A percentile compares a stretch with the other conserved stretches of the same genome.
Conservation (phyloP, 208 protist species). For the Leishmania braziliensis region DNA sequence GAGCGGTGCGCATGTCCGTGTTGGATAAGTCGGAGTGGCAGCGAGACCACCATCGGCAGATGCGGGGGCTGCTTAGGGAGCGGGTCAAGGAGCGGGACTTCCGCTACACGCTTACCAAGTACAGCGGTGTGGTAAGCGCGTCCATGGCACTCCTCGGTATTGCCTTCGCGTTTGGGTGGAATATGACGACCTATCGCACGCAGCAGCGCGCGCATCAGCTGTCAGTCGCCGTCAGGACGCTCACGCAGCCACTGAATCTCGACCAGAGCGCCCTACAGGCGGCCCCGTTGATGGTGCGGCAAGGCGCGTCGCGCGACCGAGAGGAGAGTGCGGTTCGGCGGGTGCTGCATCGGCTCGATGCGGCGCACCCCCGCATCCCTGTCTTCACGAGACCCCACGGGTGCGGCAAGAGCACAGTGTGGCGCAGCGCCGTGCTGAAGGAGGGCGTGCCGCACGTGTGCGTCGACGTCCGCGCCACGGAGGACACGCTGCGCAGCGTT, state of each 20-base stretch:
- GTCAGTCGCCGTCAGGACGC: conserved; percentile 47
- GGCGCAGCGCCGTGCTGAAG: conserved; percentile 55
- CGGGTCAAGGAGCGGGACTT: conserved; percentile 72
- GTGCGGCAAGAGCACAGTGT: conserved; percentile 71
- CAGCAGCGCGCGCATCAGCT: conserved; percentile 61
- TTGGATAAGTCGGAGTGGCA: conserved; percentile 74
- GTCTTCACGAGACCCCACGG: conserved; percentile 70
- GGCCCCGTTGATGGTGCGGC: conserved; percentile 8
- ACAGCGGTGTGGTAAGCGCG: conserved; percentile 69
- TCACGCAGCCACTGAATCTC: conserved; percentile 41
- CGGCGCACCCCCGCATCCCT: conserved; percentile 68
- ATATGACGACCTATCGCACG: conserved; percentile 59
- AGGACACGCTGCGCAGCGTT: conserved; percentile 70
- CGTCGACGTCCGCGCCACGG: conserved; percentile 63
- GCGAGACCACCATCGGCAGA: conserved; percentile 67
- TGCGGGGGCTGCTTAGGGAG: conserved; percentile 67
- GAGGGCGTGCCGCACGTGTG: conserved; percentile 69
- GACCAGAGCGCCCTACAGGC: background rate
- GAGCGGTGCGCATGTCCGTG: conserved; percentile 59
- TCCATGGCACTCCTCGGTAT: conserved; percentile 70
- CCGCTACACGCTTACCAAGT: conserved; percentile 71
- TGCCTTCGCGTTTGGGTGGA: conserved; percentile 65
- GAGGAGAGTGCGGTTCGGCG: conserved; percentile 66
- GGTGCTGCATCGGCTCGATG: conserved; percentile 60
- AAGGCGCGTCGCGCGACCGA: conserved; percentile 46